Percentiles rank a stretch among this genome's conserved stretches.
Conservation (phyloP, 1,139 yeast genomes). For the Candida dubliniensis region DNA sequence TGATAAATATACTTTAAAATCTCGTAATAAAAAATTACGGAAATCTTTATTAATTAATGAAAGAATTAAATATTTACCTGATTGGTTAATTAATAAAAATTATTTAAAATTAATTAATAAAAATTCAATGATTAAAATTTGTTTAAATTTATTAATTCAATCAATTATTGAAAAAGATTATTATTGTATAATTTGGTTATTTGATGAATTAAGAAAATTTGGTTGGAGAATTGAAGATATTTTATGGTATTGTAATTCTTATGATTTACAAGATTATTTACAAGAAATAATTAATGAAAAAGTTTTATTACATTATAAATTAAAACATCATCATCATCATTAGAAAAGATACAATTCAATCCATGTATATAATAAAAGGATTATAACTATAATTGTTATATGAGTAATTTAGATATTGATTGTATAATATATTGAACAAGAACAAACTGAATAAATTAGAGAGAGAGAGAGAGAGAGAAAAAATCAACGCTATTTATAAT, state of each 20-base stretch:
- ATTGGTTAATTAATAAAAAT: not conserved
- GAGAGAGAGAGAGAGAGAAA: too few species aligned
- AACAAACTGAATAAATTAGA: too few species aligned
- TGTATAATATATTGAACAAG: too few species aligned
- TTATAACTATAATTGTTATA: too few species aligned
- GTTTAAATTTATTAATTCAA: constrained; percentile 3
- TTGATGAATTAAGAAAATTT: constrained; percentile 30
- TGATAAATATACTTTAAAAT: not conserved
- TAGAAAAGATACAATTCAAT: constrained; percentile 13
- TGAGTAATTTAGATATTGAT: too few species aligned
- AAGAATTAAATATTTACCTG: not conserved
- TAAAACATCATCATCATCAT: too few species aligned
- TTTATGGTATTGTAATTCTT: constrained; percentile 5
- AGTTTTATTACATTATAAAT: not conserved
- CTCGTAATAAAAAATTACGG: too few species aligned
- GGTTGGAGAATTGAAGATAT: constrained; percentile 32
- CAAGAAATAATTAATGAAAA: constrained; percentile 6
- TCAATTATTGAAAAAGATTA: constrained; percentile 27
- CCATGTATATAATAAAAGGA: too few species aligned
- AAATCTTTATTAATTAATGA: too few species aligned
- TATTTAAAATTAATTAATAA: not conserved
- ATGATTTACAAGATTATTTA: constrained; percentile 12
- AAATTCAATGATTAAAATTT: not conserved
- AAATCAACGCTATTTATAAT: too few species aligned
- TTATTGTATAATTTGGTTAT: constrained; percentile 30